Conservation (phyloP, 1,284 basidiomycete genomes). For the Tetrapyrgos nigripes region DNA sequence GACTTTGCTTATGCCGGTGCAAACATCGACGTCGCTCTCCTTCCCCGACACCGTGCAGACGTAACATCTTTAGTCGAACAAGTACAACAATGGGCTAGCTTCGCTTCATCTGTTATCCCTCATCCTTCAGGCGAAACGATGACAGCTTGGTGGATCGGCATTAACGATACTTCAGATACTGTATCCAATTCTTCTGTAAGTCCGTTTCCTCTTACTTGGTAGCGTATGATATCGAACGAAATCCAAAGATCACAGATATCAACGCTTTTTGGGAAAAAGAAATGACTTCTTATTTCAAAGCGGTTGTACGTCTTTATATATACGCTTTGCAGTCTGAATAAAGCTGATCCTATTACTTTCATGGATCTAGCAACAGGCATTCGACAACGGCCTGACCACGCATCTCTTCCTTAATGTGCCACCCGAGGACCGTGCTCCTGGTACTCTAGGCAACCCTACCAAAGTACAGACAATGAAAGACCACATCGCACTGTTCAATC, state of each 20-base stretch:
- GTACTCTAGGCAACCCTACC: conserved; percentile 35
- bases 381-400: conserved; percentile 46
- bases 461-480: conserved; percentile 40
- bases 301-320: conserved; percentile 45
- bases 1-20: conserved; percentile 64
- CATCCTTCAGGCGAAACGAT: conserved; percentile 50
- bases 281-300: conserved; percentile 58
- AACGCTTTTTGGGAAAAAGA: conserved; percentile 56
- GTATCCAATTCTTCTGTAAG: conserved; percentile 50
- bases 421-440: conserved; percentile 55
- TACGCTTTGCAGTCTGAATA: background rate
- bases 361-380: conserved; percentile 49
- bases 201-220: background rate
- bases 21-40: conserved; percentile 51
- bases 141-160: conserved; percentile 65
- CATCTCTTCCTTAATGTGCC: conserved; percentile 65
- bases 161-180: conserved; percentile 62
- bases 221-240: background rate
- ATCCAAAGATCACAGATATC: conserved; percentile 51
- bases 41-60: conserved; percentile 50
- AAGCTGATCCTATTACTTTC: background rate
- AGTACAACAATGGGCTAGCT: conserved; percentile 54
- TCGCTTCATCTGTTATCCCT: conserved; percentile 50
- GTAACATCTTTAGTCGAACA: conserved; percentile 56
- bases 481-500: conserved; percentile 50